Evolutionary conservation across 2,329 filamentous ascomycete genomes (phyloP).

Genomic region (Trichoderma sp.): DNA sequence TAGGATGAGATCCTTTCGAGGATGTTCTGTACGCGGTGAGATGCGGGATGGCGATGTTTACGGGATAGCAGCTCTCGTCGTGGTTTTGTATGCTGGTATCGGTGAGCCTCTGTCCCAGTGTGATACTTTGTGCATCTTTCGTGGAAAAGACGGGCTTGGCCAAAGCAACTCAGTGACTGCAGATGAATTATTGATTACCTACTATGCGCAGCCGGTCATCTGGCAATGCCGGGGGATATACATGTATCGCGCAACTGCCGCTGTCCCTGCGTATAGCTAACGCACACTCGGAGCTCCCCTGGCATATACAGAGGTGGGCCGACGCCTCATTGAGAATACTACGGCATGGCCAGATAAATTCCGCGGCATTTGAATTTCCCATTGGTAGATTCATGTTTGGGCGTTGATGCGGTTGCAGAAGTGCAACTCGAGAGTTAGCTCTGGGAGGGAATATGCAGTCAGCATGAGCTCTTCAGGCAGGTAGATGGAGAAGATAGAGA

Average conservation of each 20-base stretch:
- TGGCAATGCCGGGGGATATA: background rate
- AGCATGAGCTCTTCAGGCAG: conserved; percentile 20
- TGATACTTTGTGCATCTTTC: background rate
- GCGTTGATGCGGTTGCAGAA: background rate
- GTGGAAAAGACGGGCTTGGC: background rate
- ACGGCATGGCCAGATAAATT: background rate
- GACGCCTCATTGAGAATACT: background rate
- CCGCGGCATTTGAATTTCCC: background rate
- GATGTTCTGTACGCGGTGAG: background rate
- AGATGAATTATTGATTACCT: background rate
- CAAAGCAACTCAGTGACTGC: background rate
- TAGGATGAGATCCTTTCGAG: background rate
- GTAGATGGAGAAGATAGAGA: background rate
- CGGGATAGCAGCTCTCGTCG: background rate
- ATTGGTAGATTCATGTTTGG: background rate
- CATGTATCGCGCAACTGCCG: conserved; percentile 12
- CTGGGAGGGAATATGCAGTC: conserved; percentile 9
- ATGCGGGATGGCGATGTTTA: background rate
- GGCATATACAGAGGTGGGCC: background rate
- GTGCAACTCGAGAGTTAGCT: background rate
- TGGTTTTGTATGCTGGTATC: background rate
- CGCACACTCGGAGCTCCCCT: background rate
- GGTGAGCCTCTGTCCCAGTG: background rate
- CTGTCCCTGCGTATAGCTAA: conserved; percentile 5
- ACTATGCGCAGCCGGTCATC: background rate